Evolutionary conservation across 306 rosid species (phyloP).

Genomic region (Oemleria cerasiformis): DNA sequence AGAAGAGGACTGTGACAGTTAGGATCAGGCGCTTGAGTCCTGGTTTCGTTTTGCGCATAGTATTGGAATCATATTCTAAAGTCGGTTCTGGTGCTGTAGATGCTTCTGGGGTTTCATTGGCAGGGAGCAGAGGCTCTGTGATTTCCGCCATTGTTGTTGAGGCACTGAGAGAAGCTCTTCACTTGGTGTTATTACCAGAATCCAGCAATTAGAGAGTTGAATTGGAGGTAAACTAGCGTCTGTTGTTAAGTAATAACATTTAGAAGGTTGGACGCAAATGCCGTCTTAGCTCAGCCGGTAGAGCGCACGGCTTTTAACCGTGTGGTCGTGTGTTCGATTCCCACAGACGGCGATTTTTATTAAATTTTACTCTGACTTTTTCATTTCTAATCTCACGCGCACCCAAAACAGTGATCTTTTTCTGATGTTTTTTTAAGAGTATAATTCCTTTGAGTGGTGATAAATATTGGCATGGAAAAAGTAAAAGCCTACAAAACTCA

Average conservation of each 20-base stretch:
- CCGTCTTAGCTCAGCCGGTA: constrained; percentile 46
- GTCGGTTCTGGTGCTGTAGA: constrained; percentile 4
- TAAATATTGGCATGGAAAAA: no score
- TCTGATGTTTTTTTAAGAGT: no score
- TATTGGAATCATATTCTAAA: constrained; percentile 41
- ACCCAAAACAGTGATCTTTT: no score
- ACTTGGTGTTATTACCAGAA: not conserved
- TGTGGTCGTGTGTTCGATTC: constrained; percentile 45
- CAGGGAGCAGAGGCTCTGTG: constrained; percentile 37
- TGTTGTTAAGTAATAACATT: fast-evolving
- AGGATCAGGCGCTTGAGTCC: constrained; percentile 74
- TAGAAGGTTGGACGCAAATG: not conserved
- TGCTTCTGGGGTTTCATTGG: constrained; percentile 11
- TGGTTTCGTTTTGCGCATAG: constrained; percentile 73
- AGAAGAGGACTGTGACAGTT: constrained; percentile 64
- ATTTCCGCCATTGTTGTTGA: constrained; percentile 68
- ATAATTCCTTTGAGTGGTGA: no score
- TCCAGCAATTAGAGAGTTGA: not conserved
- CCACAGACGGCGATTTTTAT: constrained; percentile 22
- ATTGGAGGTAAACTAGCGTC: not conserved
- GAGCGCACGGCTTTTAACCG: constrained; percentile 41
- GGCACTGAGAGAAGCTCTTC: not conserved
- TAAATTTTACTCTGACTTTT: not conserved
- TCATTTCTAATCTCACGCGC: no score
- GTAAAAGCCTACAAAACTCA: not conserved